Conservation (phyloP, 1,284 basidiomycete genomes). For the Pseudozyma sp. region DNA sequence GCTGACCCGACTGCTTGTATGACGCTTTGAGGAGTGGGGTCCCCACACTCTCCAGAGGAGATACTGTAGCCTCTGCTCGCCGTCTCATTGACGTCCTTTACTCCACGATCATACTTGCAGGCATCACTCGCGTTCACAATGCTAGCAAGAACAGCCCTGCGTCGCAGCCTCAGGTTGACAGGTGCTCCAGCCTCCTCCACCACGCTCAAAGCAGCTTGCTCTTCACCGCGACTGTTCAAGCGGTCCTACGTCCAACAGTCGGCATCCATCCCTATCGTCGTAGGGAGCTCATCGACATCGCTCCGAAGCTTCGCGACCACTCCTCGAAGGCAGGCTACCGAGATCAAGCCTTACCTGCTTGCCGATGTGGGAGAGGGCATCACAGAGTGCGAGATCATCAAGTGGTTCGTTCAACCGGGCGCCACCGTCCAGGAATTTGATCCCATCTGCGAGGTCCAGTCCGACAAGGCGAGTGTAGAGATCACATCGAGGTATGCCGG, state of each 20-base stretch:
- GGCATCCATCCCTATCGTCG: constrained; percentile 16
- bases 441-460: constrained; percentile 89
- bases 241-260: constrained; percentile 28
- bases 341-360: constrained; percentile 77
- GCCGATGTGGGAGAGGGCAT: constrained; percentile 91
- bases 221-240: constrained; percentile 8
- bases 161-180: constrained; percentile 16
- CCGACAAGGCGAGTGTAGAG: constrained; percentile 93
- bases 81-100: too few relatives aligned
- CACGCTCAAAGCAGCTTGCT: background rate
- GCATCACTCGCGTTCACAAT: background rate
- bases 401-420: constrained; percentile 73
- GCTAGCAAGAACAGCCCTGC: constrained; percentile 26
- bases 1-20: too few relatives aligned
- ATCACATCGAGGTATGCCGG: constrained; percentile 91
- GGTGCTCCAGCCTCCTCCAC: background rate
- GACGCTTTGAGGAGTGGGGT: constrained; percentile 11
- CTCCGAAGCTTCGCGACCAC: constrained; percentile 44
- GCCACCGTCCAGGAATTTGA: constrained; percentile 82
- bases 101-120: background rate
- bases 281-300: constrained; percentile 21
- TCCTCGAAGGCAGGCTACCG: constrained; percentile 19
- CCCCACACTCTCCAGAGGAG: constrained; percentile 15
- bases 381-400: constrained; percentile 68
- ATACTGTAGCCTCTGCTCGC: background rate